These are phyloP conservation scores for Phytophthora pistaciae DNA, from an alignment of 352 stramenopile species.

Conservation along the genomic window DNA sequence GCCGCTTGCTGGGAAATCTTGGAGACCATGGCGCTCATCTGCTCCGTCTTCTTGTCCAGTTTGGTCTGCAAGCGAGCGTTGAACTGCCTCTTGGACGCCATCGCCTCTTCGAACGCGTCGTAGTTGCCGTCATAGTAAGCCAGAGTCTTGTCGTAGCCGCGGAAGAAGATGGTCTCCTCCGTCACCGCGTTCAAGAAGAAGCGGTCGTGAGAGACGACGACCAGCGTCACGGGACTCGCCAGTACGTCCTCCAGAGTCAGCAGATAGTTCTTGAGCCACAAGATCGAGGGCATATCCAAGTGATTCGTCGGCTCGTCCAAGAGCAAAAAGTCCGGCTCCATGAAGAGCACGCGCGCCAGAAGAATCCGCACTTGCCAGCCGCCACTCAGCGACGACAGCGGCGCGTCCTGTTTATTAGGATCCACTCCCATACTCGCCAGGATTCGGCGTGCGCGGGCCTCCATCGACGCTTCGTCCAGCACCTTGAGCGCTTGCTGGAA, in stretches of 20 bases:
- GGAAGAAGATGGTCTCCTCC: constrained; percentile 66
- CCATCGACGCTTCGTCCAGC: constrained; percentile 63
- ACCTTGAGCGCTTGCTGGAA: constrained; percentile 57
- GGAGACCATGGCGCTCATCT: constrained; percentile 59
- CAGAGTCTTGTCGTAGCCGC: constrained; percentile 61
- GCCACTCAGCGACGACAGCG: constrained; percentile 58
- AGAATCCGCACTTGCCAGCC: constrained; percentile 75
- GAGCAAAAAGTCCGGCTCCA: constrained; percentile 91
- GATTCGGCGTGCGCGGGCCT: constrained; percentile 57
- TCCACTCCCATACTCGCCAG: constrained; percentile 79
- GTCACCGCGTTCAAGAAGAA: constrained; percentile 94
- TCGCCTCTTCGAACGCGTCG: constrained; percentile 61
- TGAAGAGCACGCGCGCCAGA: constrained; percentile 67
- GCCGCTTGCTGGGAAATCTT: constrained; percentile 52
- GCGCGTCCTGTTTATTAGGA: constrained; percentile 77
- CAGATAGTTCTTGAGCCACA: constrained; percentile 87
- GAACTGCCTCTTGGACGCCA: constrained; percentile 57
- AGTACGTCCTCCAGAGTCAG: constrained; percentile 68
- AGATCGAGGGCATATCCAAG: constrained; percentile 86
- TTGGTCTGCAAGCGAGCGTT: constrained; percentile 59
- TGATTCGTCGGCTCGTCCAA: constrained; percentile 95
- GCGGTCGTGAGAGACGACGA: constrained; percentile 94
- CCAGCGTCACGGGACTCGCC: constrained; percentile 71
- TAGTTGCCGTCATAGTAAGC: constrained; percentile 74
- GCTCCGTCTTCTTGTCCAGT: constrained; percentile 64